Percentiles rank a stretch among this genome's conserved stretches.
These are phyloP conservation scores for Saccharomycopsis sp. DNA, from an alignment of 805 yeast genomes.

Conservation along the genomic window DNA sequence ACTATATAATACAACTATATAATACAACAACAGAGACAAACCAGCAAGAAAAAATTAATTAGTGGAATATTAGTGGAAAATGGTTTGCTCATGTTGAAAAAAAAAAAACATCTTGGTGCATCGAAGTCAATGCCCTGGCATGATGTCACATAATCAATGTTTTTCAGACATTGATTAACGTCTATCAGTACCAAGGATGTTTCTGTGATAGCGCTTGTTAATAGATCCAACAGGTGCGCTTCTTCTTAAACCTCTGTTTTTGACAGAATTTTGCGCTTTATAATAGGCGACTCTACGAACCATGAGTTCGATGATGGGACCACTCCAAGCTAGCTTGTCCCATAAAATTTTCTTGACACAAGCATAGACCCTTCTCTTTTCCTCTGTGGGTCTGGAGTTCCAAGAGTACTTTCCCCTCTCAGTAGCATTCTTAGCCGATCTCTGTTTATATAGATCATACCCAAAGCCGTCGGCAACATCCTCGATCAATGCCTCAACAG, in stretches of 20 bases:
- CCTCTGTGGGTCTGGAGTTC: background rate
- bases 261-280: background rate
- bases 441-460: background rate
- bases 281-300: background rate
- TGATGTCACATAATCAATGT: too few species aligned
- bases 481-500: background rate
- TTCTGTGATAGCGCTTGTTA: background rate
- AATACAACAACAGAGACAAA: too few species aligned
- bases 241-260: background rate
- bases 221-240: background rate
- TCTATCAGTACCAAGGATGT: background rate
- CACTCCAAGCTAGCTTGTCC: background rate
- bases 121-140: too few species aligned
- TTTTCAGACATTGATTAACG: too few species aligned
- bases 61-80: too few species aligned
- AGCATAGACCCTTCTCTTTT: background rate
- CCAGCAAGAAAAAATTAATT: too few species aligned
- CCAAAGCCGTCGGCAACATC: conserved; percentile 2
- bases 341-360: background rate
- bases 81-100: too few species aligned
- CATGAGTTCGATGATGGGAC: conserved; percentile 1
- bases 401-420: background rate
- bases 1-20: too few species aligned
- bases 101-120: too few species aligned
- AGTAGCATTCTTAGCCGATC: background rate